Evolutionary conservation across 23 red algal species (phyloP).

Genomic region (Gracilariopsis chorda): DNA sequence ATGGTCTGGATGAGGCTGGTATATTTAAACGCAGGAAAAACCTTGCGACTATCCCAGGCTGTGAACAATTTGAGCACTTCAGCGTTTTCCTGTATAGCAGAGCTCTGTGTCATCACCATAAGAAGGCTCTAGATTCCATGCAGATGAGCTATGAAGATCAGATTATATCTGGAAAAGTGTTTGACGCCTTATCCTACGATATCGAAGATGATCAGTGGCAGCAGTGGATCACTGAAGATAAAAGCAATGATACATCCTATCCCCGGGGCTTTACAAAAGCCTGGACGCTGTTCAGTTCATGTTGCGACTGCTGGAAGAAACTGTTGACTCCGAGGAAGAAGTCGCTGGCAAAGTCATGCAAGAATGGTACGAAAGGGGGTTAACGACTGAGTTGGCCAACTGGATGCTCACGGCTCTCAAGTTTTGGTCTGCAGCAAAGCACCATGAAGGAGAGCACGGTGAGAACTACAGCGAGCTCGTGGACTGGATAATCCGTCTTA

Average conservation of each 20-base stretch:
- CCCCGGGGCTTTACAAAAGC: background rate
- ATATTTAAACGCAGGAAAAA: background rate
- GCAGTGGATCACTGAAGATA: background rate
- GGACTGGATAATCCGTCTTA: background rate
- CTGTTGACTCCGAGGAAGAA: background rate
- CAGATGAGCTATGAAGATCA: background rate
- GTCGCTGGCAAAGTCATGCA: background rate
- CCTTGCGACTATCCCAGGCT: conserved; percentile 6
- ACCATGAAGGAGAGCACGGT: background rate
- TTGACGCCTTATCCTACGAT: background rate
- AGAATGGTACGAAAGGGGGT: background rate
- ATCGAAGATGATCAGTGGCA: background rate
- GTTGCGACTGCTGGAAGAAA: background rate
- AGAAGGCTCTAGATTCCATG: background rate
- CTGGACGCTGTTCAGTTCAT: background rate
- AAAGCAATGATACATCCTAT: background rate
- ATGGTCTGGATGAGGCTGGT: background rate
- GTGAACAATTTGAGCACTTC: background rate
- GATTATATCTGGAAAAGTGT: background rate
- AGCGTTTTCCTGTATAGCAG: background rate
- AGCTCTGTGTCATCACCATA: background rate
- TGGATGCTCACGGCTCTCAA: background rate
- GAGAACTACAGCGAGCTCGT: conserved; percentile 6
- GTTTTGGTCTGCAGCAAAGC: background rate
- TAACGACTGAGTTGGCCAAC: background rate